Conservation (phyloP, 495 filamentous ascomycete genomes). For the Aspergillus cristatus region DNA sequence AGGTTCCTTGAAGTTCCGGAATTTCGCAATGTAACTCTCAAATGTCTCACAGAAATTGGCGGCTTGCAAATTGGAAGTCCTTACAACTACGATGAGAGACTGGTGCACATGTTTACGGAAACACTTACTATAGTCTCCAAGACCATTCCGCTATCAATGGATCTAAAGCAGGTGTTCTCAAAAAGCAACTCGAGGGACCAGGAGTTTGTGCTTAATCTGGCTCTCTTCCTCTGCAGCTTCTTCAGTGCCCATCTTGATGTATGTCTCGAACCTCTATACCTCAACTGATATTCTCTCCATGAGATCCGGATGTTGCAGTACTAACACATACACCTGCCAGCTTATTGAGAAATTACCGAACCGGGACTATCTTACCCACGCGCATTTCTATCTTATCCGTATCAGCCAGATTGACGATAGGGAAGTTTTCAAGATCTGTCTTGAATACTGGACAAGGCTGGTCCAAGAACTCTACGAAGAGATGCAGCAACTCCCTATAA, state of each 20-base stretch:
- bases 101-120: constrained; percentile 95
- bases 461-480: constrained; percentile 99
- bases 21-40: constrained; percentile 92
- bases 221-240: constrained; percentile 92
- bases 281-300: too few species aligned
- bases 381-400: constrained; percentile 94
- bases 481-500: constrained; percentile 89
- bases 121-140: constrained; percentile 79
- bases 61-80: constrained; percentile 71
- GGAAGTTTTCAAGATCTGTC: constrained; percentile 98
- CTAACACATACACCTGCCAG: constrained; percentile 29
- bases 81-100: constrained; percentile 82
- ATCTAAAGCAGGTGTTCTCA: constrained; percentile 81
- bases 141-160: constrained; percentile 81
- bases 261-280: too few species aligned
- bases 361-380: constrained; percentile 85
- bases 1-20: constrained; percentile 86
- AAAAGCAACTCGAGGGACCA: constrained; percentile 89
- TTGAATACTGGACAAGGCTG: constrained; percentile 98
- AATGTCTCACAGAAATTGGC: constrained; percentile 95
- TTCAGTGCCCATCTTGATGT: constrained; percentile 86
- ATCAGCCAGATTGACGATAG: constrained; percentile 98
- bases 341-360: constrained; percentile 94
- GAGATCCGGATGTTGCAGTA: constrained; percentile 5
- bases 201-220: constrained; percentile 94